These are phyloP conservation scores for Liriodendron chinense DNA, from an alignment of 164 flowering plant species.

Conservation along the genomic window DNA sequence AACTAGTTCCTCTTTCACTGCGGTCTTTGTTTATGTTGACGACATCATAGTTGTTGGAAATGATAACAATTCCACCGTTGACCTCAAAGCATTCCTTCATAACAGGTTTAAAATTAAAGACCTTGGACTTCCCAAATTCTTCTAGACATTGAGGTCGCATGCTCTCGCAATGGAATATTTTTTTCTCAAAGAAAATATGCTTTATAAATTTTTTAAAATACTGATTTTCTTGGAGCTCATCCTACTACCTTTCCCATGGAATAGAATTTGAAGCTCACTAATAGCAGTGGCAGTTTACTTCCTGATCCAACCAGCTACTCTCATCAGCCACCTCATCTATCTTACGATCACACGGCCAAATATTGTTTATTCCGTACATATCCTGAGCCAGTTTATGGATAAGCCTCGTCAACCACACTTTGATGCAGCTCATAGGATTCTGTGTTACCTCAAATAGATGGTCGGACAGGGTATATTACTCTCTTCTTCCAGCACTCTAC, in stretches of 20 bases:
- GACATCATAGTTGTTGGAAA: slow-evolving; percentile 1
- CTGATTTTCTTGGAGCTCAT: background rate
- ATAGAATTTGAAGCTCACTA: background rate
- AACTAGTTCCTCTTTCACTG: background rate
- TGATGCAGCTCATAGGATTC: background rate
- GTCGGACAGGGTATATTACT: no score
- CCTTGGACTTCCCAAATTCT: background rate
- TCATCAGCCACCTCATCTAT: background rate
- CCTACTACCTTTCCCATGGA: background rate
- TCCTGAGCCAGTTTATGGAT: background rate
- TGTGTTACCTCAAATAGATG: background rate
- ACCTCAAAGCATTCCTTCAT: background rate
- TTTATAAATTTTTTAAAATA: background rate
- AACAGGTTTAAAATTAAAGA: background rate
- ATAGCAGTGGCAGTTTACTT: background rate
- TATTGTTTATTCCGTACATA: background rate
- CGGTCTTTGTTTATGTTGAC: background rate
- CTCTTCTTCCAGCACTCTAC: no score
- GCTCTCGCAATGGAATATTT: background rate
- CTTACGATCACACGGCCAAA: background rate
- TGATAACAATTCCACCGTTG: background rate
- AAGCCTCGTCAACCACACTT: background rate
- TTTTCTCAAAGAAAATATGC: slow-evolving; percentile 1
- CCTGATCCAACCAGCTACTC: background rate
- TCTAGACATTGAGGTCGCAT: background rate